Evolutionary conservation across 1,284 basidiomycete genomes (phyloP).

Genomic region (Leucocoprinus gongylophorus): DNA sequence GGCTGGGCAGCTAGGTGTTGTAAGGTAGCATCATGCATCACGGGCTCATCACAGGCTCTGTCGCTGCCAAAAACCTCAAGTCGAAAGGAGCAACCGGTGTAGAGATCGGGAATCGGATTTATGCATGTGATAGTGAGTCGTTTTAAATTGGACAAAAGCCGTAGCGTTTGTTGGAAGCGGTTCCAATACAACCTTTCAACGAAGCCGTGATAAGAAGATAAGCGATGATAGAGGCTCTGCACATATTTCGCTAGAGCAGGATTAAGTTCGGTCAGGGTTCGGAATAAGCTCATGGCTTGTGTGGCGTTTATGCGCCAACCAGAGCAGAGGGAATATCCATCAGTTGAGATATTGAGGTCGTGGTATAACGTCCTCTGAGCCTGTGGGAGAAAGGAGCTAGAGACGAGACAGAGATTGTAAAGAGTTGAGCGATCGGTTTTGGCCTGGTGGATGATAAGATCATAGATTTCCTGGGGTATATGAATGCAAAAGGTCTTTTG

Average conservation of each 20-base stretch:
- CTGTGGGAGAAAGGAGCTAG: neutral
- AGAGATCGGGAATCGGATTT: neutral
- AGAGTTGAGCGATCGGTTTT: neutral
- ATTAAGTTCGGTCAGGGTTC: slow-evolving; percentile 2
- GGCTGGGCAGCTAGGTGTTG: neutral
- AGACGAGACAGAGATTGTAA: slow-evolving; percentile 2
- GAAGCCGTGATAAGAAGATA: neutral
- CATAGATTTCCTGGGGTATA: neutral
- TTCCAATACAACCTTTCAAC: neutral
- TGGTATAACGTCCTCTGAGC: neutral
- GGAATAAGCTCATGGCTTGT: neutral
- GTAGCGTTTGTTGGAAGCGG: neutral
- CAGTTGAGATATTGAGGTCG: slow-evolving; percentile 1
- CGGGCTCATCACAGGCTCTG: neutral
- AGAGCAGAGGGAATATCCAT: neutral
- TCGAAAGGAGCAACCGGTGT: neutral
- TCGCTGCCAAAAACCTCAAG: neutral
- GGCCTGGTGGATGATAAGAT: neutral
- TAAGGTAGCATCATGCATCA: neutral
- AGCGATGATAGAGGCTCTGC: slow-evolving; percentile 2
- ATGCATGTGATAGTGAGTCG: slow-evolving; percentile 1
- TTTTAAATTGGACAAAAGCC: neutral
- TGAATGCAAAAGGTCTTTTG: neutral
- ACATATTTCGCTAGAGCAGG: neutral
- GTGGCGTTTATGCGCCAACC: slow-evolving; percentile 1